phyloP scores from a whole-genome alignment of 768 basidiomycete genomes.

The Boletus barrowsii region DNA sequence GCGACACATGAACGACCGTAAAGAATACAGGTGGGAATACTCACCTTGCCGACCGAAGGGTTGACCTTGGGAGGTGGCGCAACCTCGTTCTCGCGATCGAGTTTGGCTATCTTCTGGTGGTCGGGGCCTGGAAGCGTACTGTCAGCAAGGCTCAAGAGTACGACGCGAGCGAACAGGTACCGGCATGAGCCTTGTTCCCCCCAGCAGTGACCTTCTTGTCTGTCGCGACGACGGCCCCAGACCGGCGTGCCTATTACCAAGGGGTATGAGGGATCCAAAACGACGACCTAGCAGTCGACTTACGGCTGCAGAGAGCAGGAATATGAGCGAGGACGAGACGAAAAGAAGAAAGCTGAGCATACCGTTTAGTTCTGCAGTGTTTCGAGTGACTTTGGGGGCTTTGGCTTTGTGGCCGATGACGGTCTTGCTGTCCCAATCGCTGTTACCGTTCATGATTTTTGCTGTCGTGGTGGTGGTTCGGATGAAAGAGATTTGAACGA shows the following conservation, averaged over 20 bases:
- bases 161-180: constrained; percentile 36
- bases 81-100: constrained; percentile 94
- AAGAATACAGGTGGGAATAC: constrained; percentile 11
- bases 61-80: constrained; percentile 84
- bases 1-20: neutral
- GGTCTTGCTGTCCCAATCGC: constrained; percentile 68
- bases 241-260: constrained; percentile 59
- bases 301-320: constrained; percentile 45
- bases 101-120: constrained; percentile 90
- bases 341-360: neutral
- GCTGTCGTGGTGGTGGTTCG: constrained; percentile 15
- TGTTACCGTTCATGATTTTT: constrained; percentile 41
- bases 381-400: constrained; percentile 63
- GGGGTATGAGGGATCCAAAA: constrained; percentile 6
- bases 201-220: constrained; percentile 75
- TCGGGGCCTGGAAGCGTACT: constrained; percentile 64
- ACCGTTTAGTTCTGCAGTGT: constrained; percentile 56
- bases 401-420: constrained; percentile 71
- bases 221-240: constrained; percentile 74
- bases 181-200: constrained; percentile 72
- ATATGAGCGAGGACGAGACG: constrained; percentile 11
- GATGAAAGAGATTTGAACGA: neutral
- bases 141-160: neutral
- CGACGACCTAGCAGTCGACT: constrained; percentile 22
- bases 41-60: constrained; percentile 68